A percentile compares a stretch with the other conserved stretches of the same genome.
Evolutionary conservation across 169 alveolate species (phyloP).

Genomic region (Cryptosporidium muris): DNA sequence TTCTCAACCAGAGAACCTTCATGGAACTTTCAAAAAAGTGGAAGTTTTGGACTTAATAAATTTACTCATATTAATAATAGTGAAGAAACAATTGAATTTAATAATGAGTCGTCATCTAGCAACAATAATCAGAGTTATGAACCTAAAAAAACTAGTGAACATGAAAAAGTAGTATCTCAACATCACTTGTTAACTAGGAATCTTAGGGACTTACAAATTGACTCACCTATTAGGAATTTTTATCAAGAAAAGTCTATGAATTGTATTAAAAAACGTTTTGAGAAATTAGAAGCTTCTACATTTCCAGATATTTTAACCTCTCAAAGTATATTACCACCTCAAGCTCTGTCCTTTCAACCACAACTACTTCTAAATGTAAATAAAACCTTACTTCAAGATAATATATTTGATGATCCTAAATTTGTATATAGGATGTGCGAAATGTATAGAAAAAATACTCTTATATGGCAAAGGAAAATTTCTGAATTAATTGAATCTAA

Average conservation of each 20-base stretch:
- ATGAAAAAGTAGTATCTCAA: background rate
- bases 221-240: no score
- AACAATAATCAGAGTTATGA: background rate
- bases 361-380: conserved; percentile 25
- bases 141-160: background rate
- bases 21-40: background rate
- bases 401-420: background rate
- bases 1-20: background rate
- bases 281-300: no score
- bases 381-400: conserved; percentile 2
- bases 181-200: conserved; percentile 10
- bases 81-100: background rate
- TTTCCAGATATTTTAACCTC: background rate
- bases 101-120: background rate
- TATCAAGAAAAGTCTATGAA: no score
- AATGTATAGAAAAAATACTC: conserved; percentile 28
- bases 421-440: conserved; percentile 13
- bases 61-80: background rate
- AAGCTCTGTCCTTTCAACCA: conserved; percentile 15
- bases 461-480: conserved; percentile 24
- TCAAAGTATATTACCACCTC: conserved; percentile 9
- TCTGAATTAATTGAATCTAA: background rate
- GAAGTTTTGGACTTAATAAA: background rate
- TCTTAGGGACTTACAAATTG: background rate
- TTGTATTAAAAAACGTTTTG: no score